Conservation (phyloP, 1,284 basidiomycete species). For the Puccinia hordei region DNA sequence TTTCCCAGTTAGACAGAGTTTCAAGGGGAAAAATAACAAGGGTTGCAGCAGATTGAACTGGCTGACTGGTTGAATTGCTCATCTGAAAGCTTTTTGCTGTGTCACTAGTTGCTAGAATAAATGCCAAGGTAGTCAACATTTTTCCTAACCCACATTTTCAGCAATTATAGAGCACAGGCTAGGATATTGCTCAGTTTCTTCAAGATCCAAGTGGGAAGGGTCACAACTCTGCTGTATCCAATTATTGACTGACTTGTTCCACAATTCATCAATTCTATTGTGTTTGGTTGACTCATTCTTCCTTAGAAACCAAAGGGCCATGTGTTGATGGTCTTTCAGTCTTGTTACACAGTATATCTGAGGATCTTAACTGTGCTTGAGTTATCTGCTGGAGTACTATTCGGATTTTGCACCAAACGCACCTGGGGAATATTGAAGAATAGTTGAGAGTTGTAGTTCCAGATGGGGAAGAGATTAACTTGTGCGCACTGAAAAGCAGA, state of each 20-base stretch:
- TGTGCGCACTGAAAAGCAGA: too few relatives aligned
- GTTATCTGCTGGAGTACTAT: background rate
- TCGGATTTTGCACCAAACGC: background rate
- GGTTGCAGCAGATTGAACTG: constrained; percentile 8
- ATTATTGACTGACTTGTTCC: background rate
- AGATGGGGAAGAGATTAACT: background rate
- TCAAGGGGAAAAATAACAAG: background rate
- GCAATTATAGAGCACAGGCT: background rate
- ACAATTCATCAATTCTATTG: too few relatives aligned
- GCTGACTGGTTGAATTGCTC: background rate
- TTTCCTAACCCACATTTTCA: constrained; percentile 3
- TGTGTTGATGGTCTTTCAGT: too few relatives aligned
- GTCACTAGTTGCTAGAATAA: background rate
- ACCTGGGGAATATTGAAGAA: background rate
- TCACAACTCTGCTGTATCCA: background rate
- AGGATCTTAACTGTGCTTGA: background rate
- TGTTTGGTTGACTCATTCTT: too few relatives aligned
- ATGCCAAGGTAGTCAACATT: background rate
- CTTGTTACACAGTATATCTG: too few relatives aligned
- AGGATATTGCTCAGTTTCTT: background rate
- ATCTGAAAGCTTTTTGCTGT: background rate
- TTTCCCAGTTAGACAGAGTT: background rate
- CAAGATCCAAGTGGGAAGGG: background rate
- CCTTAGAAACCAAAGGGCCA: too few relatives aligned
- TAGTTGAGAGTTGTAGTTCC: background rate